These are phyloP conservation scores for Xylaria sp. DNA, from an alignment of 2,329 filamentous ascomycete genomes.

Conservation along the genomic window DNA sequence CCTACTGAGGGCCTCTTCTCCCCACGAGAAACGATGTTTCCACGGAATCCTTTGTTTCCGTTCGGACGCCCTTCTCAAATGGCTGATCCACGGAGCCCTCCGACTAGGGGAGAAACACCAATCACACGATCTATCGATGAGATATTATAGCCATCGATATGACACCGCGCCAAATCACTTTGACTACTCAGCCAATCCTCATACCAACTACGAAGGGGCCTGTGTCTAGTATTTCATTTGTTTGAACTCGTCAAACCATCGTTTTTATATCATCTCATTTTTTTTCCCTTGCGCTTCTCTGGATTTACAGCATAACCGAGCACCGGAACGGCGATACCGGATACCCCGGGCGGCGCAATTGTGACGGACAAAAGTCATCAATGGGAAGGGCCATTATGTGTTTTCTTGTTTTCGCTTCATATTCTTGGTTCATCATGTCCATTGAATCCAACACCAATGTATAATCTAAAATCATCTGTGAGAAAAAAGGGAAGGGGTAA, in stretches of 20 bases:
- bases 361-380: slow-evolving; percentile 38
- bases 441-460: slow-evolving; percentile 41
- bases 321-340: slow-evolving; percentile 47
- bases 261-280: slow-evolving; percentile 37
- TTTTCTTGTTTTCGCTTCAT: slow-evolving; percentile 27
- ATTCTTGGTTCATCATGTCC: slow-evolving; percentile 30
- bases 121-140: slow-evolving; percentile 84
- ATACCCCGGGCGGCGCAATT: slow-evolving; percentile 47
- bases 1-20: slow-evolving; percentile 66
- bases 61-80: slow-evolving; percentile 64
- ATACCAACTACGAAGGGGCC: slow-evolving; percentile 9
- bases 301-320: slow-evolving; percentile 39
- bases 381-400: slow-evolving; percentile 24
- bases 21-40: slow-evolving; percentile 63
- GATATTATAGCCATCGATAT: slow-evolving; percentile 65
- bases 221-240: slow-evolving; percentile 34
- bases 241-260: slow-evolving; percentile 37
- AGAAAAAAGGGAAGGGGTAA: slow-evolving; percentile 29
- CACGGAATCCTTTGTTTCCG: slow-evolving; percentile 63
- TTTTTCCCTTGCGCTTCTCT: slow-evolving; percentile 37
- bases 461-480: slow-evolving; percentile 41
- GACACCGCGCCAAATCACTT: neutral
- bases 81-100: slow-evolving; percentile 78
- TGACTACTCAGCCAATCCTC: neutral
- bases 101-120: slow-evolving; percentile 77